These are phyloP conservation scores for Pneumocystis murina DNA, from an alignment of 1,139 yeast genomes.

Conservation along the genomic window DNA sequence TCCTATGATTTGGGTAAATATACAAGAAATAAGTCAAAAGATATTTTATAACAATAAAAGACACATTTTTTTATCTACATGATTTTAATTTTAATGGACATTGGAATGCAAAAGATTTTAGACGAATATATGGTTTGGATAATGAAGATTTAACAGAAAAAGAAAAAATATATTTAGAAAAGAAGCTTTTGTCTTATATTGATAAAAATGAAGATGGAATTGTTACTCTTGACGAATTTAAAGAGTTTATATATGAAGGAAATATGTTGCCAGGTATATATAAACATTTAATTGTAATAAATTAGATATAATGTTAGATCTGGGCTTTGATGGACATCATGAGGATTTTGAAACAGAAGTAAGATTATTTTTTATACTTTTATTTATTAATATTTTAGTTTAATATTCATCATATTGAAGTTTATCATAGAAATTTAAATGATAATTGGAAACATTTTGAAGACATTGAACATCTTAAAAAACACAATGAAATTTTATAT, in stretches of 20 bases:
- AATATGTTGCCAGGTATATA: slow-evolving; percentile 58
- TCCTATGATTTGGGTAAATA: slow-evolving; percentile 44
- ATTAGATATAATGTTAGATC: slow-evolving; percentile 32
- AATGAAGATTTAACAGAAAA: slow-evolving; percentile 23
- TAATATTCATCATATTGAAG: slow-evolving; percentile 70
- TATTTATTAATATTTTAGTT: slow-evolving; percentile 1
- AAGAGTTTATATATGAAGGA: slow-evolving; percentile 44
- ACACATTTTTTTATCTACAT: slow-evolving; percentile 65
- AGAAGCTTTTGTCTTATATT: slow-evolving; percentile 41
- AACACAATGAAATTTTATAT: slow-evolving; percentile 11
- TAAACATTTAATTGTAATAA: background rate
- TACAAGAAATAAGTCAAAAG: background rate
- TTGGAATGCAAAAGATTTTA: slow-evolving; percentile 42
- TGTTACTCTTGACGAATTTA: slow-evolving; percentile 57
- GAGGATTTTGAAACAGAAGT: slow-evolving; percentile 69
- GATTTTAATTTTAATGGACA: slow-evolving; percentile 39
- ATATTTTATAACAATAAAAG: background rate
- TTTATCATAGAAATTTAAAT: slow-evolving; percentile 51
- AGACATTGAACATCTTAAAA: slow-evolving; percentile 13
- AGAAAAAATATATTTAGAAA: slow-evolving; percentile 30
- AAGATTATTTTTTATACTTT: background rate
- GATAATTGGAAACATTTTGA: slow-evolving; percentile 17
- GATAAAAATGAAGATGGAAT: slow-evolving; percentile 53
- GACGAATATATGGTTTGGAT: slow-evolving; percentile 68
- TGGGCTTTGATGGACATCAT: slow-evolving; percentile 64